Base-by-base conservation (phyloP, 345 rosid genomes). In the Schrenkiella parvula region DNA sequence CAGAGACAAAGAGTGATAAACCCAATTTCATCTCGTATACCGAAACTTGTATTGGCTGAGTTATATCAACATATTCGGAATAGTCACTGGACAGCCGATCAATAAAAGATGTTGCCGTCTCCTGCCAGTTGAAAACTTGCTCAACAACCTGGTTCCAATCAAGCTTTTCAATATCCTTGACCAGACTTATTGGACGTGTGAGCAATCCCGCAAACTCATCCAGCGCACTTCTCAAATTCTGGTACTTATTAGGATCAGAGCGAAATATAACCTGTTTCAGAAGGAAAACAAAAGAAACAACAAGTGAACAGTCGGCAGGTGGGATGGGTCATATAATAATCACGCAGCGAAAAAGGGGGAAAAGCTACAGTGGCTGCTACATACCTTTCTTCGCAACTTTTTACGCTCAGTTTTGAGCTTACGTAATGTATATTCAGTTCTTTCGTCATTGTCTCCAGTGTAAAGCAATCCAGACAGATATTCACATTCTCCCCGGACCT, bases 41-140 rank as follows among this genome's bases (percentile, higher is more conserved):
- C 48, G 97, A 91, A 68, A 93, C 98, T 83, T 91, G 98, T 79
- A 91, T 75, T 72, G 98, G 98, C 67, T 88, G 96, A 62, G 82
- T 81, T 65, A 91, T 65, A 79, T 93, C 98, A 67, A 76, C 57
- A 68, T 86, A 91, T 46, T 87, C 95, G 2, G 77, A 48, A 67
- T 91, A 89, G 43, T 87, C 93, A 42, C 59, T 79, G 59, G 91
- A 82, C 59, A 93, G 71, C 51, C 82, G 86, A 48, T 86, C 79
- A 59, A 88, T 74, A 54, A 91, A 89, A 55, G 85, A 73, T 48
- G 78, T 76, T 38, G 98, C 89, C 14, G 90, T 91, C 80, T 82
- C 89, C 96, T 91, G 98, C 96, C 96, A 93, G 80, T 88, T 87
- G 71, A 78, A 79, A 43, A 81, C 81, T 77, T 81, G 85, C 41